Percentiles rank a stretch among this genome's conserved stretches.
Conservation (phyloP, 176 grass and related monocot species). For the Carex parvula region DNA sequence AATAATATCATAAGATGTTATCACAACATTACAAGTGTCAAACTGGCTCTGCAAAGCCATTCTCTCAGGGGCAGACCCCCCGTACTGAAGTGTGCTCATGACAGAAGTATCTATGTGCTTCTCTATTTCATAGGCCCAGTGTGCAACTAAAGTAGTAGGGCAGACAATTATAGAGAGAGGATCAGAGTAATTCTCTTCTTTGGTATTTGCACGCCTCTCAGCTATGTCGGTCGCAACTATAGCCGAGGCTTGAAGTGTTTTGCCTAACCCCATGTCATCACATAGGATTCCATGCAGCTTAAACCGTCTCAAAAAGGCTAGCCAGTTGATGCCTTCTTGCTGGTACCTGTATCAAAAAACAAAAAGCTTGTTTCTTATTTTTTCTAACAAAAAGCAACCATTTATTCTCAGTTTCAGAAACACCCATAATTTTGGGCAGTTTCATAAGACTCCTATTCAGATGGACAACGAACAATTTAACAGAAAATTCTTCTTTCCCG, state of each 20-base stretch:
- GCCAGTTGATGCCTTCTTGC: conserved; percentile 99
- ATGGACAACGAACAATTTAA: conserved; percentile 11
- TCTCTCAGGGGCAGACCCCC: conserved; percentile 84
- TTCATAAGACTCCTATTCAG: not conserved
- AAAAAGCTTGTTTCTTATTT: not conserved
- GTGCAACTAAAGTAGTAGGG: conserved; percentile 91
- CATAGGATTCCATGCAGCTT: conserved; percentile 99
- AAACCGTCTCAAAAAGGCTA: conserved; percentile 86
- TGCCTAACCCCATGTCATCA: conserved; percentile 99
- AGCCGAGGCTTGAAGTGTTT: conserved; percentile 96
- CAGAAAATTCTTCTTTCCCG: not conserved
- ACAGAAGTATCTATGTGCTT: conserved; percentile 89
- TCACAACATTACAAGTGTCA: conserved; percentile 76
- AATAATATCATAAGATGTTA: conserved; percentile 99
- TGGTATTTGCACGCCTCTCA: conserved; percentile 46
- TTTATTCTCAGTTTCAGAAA: not conserved
- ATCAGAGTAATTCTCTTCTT: conserved; percentile 42
- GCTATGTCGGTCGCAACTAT: conserved; percentile 91
- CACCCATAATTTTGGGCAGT: not conserved
- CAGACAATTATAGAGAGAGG: conserved; percentile 93
- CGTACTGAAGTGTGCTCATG: conserved; percentile 78
- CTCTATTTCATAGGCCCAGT: conserved; percentile 98
- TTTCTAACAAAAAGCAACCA: conserved; percentile 11
- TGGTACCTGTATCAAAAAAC: conserved; percentile 68
- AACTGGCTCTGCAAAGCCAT: conserved; percentile 62